Evolutionary conservation across 495 filamentous ascomycete species (phyloP), one percentile per base, ranked within the genome.

Genomic region (Tuber melanosporum): DNA sequence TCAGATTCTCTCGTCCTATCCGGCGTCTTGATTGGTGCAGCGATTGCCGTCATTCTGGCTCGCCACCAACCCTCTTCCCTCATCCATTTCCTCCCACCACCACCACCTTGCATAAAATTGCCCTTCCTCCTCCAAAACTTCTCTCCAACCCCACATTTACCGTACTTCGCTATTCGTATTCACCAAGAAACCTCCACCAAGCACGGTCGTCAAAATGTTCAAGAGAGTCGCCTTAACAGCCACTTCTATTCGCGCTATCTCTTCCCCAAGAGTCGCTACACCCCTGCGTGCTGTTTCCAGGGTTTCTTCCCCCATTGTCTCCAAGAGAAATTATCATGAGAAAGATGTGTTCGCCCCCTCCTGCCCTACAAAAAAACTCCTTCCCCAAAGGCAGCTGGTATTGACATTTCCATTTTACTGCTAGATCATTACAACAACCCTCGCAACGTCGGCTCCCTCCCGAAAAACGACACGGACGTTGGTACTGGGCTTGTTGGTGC

Each of bases 401-500:
- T 79, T 57, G 46, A 72, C 39, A 74, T 70, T 44, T 57, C 57
- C 57, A 76, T 12, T 73, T 71, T 44, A 83, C 79, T 98, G 80
- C 89, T 98, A 74, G 95, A 98, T 84, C 95, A 98, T 88, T 98
- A 98, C 87, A 92, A 90, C 83, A 90, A 90, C 79, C 95, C 95
- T 66, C 92, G 95, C 70, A 98, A 98, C 85, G 95, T 98, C 77
- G 96, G 96, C 47, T 94, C 93, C 71, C 91, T 99, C 88, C 86
- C 90, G 82, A 97, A 97, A 87, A 90, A 89, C 74, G 93, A 95
- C 82, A 84, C 85, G 70, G 92, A 95, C 75, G 94, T 99, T n/a
- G 96, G 95, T 77, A 98, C 96, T 9, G 96, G 96, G 8, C 91
- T 99, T 70, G 96, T 99, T 71, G 95, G 95, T 74, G 95, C 95